Evolutionary conservation across 352 stramenopile species (phyloP), one percentile per base, ranked within the genome.

Genomic region (Globisporangium spinosum): DNA sequence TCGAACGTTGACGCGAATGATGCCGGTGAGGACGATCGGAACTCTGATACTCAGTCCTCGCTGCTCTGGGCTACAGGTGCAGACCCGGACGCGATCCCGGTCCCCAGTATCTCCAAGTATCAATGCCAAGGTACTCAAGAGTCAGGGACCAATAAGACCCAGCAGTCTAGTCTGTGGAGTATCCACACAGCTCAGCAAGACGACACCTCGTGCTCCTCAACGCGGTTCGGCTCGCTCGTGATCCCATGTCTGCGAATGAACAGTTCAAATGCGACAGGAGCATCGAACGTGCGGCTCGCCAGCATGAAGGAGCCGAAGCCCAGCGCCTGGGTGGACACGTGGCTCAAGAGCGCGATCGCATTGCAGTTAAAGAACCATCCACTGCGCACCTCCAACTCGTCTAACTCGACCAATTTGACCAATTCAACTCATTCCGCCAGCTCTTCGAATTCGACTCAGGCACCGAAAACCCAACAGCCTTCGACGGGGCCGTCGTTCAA

Each of bases 191-290:
- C 60, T 3, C 12, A 1, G 3, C 3, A n/a, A 15, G 35, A 32
- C 10, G 38, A 49, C 17, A 2, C 3, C 2, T 65, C 35, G 60
- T 43, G 60, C n/a, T 40, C n/a, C 1, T 7, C 17, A 1, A 57
- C 60, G 23, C 43, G 25, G 12, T 56, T 65, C 43, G 47, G 58
- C 38, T 67, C 51, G 61, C 43, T 67, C 29, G 51, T 59, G 45
- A 59, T 59, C 47, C 61, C 47, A 17, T 67, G 61, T 23, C 22
- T 66, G 35, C 61, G 22, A 2, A 10, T 66, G 40, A 17, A 32
- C 3, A 66, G 22, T 12, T 55, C 20, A 51, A 54, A 5, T 49
- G 15, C 15, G 22, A 9, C 40, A 49, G 15, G 4, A 22, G 4
- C 35, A 38, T 38, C 32, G 7, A 61, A 5, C n/a, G 32, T 22